Evolutionary conservation across 768 basidiomycete genomes (phyloP), one percentile per base, ranked within the genome.

Genomic region (Russula ochroleuca): DNA sequence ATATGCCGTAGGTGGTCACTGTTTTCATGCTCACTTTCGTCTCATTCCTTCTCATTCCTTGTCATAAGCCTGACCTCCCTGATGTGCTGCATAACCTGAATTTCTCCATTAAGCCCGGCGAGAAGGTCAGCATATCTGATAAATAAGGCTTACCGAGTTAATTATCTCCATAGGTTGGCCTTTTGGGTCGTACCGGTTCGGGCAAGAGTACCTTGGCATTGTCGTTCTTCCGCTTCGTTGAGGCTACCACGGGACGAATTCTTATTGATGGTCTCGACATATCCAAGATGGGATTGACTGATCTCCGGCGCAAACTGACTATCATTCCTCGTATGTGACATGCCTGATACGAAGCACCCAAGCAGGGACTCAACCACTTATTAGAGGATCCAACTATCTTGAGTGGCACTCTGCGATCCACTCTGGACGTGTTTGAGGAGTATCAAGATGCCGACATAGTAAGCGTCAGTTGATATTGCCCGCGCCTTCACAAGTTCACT

Each of bases 201-300:
- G 90, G 90, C 38, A 92, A 92, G 76, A 88, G 87, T 68, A 92
- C 90, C 1, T 78, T 90, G 14, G 91, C 91, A 0, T 77, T 94
- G 14, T 88, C 88, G 9, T 90, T 94, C 76, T 93, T 95, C 83
- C 83, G 90, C 25, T 91, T 93, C 71, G 91, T 95, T n/a, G 92
- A 95, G 70, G 85, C 92, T 1, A 85, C 84, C 0, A 79, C 86
- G 68, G 92, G 92, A 7, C 78, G 78, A 8, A 93, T 94, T 58
- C 49, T 83, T 5, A 79, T 95, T 41, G 93, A 94, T 71, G 88
- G 79, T n/a, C 53, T 91, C 13, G 88, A 94, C 68, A 92, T 92
- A 63, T 79, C 90, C 33, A 79, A 80, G 59, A 83, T 94, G 59
- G 93, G 92, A 21, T 76, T 95, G 40, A 88, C 88, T 0, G 91